Evolutionary conservation across 345 rosid genomes (phyloP).

Genomic region (Carallia brachiata): DNA sequence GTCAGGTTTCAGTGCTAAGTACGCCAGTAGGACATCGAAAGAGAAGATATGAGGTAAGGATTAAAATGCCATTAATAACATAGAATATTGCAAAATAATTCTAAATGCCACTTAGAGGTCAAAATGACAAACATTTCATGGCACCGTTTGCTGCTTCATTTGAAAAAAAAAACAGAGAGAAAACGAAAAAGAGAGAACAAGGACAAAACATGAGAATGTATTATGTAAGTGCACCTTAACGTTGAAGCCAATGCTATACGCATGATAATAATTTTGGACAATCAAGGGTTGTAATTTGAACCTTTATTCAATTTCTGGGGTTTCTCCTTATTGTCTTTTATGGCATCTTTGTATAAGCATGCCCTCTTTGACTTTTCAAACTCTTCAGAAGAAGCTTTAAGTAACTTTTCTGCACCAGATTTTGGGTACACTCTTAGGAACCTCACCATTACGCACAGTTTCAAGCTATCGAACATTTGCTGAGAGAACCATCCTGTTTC

Average conservation of each 20-base stretch:
- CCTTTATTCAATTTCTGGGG: conserved; percentile 44
- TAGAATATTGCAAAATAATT: no score
- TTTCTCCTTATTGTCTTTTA: conserved; percentile 44
- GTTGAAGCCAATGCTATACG: no score
- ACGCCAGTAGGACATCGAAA: no score
- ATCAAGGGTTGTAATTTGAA: conserved; percentile 7
- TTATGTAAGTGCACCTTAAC: neutral
- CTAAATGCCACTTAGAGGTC: no score
- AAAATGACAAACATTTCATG: no score
- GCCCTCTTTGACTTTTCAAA: conserved; percentile 74
- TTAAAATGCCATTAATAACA: no score
- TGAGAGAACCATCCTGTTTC: conserved; percentile 91
- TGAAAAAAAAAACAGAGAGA: no score
- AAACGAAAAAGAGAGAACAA: no score
- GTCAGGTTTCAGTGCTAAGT: no score
- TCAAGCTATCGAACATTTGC: conserved; percentile 62
- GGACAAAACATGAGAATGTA: neutral
- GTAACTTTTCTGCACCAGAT: conserved; percentile 62
- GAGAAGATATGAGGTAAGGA: no score
- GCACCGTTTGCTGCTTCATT: no score
- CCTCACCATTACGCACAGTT: conserved; percentile 72
- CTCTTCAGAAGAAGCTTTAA: conserved; percentile 62
- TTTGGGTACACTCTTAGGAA: conserved; percentile 73
- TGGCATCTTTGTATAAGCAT: conserved; percentile 42
- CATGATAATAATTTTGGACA: no score